These are phyloP conservation scores for Camellia oleifera DNA, from an alignment of 179 eudicot species.

Conservation along the genomic window DNA sequence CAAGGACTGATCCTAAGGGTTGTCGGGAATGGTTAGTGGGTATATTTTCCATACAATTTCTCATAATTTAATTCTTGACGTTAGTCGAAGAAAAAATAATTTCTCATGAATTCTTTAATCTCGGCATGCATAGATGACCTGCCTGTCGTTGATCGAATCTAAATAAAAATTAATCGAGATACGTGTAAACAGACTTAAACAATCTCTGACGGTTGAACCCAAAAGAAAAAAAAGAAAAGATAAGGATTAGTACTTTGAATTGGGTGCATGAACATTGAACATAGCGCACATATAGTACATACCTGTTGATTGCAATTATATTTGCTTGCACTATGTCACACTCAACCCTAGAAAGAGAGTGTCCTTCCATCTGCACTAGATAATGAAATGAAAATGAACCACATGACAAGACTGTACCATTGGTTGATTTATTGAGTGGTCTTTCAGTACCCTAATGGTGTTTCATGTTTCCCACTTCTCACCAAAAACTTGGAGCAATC, in stretches of 20 bases:
- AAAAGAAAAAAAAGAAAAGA: too few species aligned
- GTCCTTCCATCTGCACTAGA: background rate
- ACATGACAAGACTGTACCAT: background rate
- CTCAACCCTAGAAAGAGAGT: background rate
- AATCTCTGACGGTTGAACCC: too few species aligned
- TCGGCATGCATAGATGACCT: too few species aligned
- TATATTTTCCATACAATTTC: too few species aligned
- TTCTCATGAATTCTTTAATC: too few species aligned
- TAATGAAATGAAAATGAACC: conserved; percentile 1
- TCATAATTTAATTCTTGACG: too few species aligned
- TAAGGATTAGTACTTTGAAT: background rate
- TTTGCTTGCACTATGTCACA: background rate
- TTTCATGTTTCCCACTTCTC: background rate
- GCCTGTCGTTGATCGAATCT: too few species aligned
- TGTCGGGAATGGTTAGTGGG: too few species aligned
- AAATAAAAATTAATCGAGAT: background rate
- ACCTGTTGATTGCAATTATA: background rate
- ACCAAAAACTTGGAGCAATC: background rate
- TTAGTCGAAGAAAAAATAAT: too few species aligned
- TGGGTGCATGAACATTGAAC: background rate
- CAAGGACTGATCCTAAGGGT: background rate
- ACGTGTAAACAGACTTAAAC: background rate
- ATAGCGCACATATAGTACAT: background rate
- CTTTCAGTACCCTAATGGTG: too few species aligned
- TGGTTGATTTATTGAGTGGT: background rate